Conservation (phyloP, 139 green algal genomes). For the Asterochloris sp. region DNA sequence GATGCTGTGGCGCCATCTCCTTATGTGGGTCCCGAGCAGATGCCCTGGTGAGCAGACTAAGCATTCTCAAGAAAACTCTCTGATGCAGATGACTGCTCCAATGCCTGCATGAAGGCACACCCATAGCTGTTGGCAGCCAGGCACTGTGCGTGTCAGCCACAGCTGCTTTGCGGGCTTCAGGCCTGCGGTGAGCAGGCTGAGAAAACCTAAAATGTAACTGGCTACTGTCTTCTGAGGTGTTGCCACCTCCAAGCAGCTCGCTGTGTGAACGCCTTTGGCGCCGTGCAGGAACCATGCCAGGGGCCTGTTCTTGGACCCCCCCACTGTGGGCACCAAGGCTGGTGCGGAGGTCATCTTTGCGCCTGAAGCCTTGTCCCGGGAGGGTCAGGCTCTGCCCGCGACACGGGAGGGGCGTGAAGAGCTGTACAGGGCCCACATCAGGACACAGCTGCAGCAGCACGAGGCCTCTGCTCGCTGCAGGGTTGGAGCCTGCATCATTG, state of each 20-base stretch:
- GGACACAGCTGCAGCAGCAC: background rate
- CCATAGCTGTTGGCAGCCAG: no score
- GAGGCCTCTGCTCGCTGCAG: background rate
- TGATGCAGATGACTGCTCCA: no score
- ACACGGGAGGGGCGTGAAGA: background rate
- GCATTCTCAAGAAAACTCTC: slow-evolving; percentile 2
- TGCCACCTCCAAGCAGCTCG: no score
- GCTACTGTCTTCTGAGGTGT: no score
- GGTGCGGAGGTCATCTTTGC: no score
- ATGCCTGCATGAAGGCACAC: no score
- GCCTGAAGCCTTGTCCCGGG: no score
- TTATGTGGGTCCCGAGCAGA: slow-evolving; percentile 78
- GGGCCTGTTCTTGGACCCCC: slow-evolving; percentile 78
- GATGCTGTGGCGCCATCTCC: slow-evolving; percentile 66
- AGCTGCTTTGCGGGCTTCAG: no score
- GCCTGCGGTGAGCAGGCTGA: no score
- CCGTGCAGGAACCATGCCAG: slow-evolving; percentile 56
- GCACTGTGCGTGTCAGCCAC: no score
- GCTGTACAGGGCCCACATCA: slow-evolving; percentile 4
- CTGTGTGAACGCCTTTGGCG: background rate
- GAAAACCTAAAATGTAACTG: no score
- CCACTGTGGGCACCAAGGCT: slow-evolving; percentile 48
- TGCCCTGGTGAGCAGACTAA: slow-evolving; percentile 48
- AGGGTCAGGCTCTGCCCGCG: no score
- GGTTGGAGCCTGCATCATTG: slow-evolving; percentile 63